These are phyloP conservation scores for Exophiala spinifera DNA, from an alignment of 2,329 filamentous ascomycete genomes.

Conservation along the genomic window DNA sequence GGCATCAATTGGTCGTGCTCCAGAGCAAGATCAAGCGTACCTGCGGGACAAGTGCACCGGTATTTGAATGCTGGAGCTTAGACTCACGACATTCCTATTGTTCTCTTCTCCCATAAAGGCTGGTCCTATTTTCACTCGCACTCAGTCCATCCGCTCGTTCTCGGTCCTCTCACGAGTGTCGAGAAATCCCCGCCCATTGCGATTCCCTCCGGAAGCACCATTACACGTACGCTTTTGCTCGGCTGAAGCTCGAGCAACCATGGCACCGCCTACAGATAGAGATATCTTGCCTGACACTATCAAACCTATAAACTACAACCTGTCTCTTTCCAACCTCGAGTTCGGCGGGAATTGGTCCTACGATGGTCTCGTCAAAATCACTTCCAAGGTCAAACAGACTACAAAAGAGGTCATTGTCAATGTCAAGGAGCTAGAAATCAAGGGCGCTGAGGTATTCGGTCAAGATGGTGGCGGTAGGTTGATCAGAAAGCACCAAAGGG, in stretches of 20 bases:
- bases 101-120: constrained; percentile 22
- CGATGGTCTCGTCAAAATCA: constrained; percentile 80
- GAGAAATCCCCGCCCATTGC: neutral
- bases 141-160: constrained; percentile 12
- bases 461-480: constrained; percentile 52
- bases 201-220: neutral
- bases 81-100: constrained; percentile 14
- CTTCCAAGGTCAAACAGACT: constrained; percentile 66
- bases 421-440: constrained; percentile 75
- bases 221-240: constrained; percentile 38
- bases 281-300: constrained; percentile 52
- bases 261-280: constrained; percentile 43
- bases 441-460: constrained; percentile 60
- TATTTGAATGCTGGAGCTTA: constrained; percentile 20
- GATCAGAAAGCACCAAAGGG: neutral
- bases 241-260: constrained; percentile 39
- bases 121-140: constrained; percentile 20
- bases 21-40: constrained; percentile 1
- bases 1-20: neutral
- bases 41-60: neutral
- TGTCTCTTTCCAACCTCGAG: constrained; percentile 78
- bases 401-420: constrained; percentile 81
- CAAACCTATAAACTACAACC: constrained; percentile 80
- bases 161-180: constrained; percentile 1
- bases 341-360: constrained; percentile 71